Conservation (phyloP, 768 basidiomycete genomes). For the Mycena venus region DNA sequence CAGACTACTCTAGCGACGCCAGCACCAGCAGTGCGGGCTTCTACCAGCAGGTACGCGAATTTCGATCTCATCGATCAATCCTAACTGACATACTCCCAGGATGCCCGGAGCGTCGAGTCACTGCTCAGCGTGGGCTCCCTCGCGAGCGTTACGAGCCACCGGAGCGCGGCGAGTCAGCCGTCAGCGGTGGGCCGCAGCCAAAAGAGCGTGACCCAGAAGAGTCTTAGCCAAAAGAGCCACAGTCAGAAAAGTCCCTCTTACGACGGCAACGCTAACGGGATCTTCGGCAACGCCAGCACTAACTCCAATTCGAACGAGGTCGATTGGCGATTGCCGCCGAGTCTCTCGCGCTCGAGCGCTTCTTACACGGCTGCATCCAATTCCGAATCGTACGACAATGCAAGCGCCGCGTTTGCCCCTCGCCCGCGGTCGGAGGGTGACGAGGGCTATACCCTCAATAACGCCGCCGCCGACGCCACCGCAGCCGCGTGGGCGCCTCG, state of each 20-base stretch:
- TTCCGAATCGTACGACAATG: neutral
- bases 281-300: neutral
- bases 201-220: too few species aligned
- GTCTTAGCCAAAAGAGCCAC: constrained; percentile 21
- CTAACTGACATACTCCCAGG: neutral
- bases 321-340: constrained; percentile 31
- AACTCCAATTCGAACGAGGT: neutral
- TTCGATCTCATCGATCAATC: too few species aligned
- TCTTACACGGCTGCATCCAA: neutral
- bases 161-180: too few species aligned
- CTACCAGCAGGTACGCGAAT: constrained; percentile 29
- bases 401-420: neutral
- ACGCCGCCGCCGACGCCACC: neutral
- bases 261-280: too few species aligned
- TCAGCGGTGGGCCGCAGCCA: too few species aligned
- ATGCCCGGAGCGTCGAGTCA: constrained; percentile 36
- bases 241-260: constrained; percentile 19
- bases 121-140: constrained; percentile 38
- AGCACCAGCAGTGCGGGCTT: constrained; percentile 15
- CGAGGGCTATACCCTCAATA: neutral
- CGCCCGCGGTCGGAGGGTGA: constrained; percentile 1
- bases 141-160: neutral
- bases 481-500: neutral
- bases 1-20: neutral
- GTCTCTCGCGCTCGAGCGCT: constrained; percentile 12